A percentile compares a stretch with the other conserved stretches of the same genome.
phyloP scores from a whole-genome alignment of 2,329 filamentous ascomycete genomes.

The Pseudocercospora ulei region DNA sequence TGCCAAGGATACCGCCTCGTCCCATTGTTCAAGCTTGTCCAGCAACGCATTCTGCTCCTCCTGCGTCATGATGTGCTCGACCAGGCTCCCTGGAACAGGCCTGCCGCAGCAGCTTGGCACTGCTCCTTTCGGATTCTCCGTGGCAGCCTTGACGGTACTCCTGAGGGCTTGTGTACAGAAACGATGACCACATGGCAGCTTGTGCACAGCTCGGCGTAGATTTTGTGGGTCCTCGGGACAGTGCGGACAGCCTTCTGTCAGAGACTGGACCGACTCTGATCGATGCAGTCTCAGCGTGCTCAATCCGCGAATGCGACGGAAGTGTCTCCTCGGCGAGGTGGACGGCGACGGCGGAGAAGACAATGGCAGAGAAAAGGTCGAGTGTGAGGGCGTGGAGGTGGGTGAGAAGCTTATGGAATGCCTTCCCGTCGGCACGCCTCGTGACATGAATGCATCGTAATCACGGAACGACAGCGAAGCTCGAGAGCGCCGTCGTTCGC shows the following conservation, averaged over 20 bases:
- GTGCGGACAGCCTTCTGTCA: conserved; percentile 29
- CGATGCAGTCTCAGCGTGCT: conserved; percentile 29
- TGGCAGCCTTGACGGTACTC: conserved; percentile 34
- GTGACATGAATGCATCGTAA: conserved; percentile 31
- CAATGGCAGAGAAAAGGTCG: conserved; percentile 30
- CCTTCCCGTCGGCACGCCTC: conserved; percentile 23
- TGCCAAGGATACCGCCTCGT: conserved; percentile 24
- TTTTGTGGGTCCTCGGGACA: conserved; percentile 27
- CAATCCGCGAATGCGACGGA: conserved; percentile 31
- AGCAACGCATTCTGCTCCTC: conserved; percentile 35
- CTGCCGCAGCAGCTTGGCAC: conserved; percentile 38
- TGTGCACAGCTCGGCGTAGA: conserved; percentile 29
- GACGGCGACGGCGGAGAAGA: conserved; percentile 24
- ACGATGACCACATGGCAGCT: conserved; percentile 32
- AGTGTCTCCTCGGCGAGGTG: conserved; percentile 29
- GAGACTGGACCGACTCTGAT: conserved; percentile 24
- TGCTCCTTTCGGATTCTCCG: conserved; percentile 27
- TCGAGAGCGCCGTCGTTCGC: conserved; percentile 17
- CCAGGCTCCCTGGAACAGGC: conserved; percentile 35
- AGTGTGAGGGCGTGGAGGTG: conserved; percentile 27
- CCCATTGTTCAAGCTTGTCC: conserved; percentile 30
- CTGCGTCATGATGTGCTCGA: conserved; percentile 35
- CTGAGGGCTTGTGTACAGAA: conserved; percentile 32
- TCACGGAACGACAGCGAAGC: conserved; percentile 31
- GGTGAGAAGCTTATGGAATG: conserved; percentile 30